Evolutionary conservation across 768 basidiomycete species (phyloP).

Genomic region (Dendrothele bispora): DNA sequence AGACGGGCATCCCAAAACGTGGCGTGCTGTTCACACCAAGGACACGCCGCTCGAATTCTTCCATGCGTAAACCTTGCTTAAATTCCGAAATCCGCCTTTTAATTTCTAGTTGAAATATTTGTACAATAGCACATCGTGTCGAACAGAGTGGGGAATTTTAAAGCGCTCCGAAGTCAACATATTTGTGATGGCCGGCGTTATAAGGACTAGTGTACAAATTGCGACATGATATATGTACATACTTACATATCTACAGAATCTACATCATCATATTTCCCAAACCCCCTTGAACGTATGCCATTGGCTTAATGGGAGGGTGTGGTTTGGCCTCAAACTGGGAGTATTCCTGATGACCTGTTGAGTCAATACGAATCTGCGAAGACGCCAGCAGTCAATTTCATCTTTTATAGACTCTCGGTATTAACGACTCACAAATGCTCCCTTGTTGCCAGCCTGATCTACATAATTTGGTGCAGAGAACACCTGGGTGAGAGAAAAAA

Average conservation of each 20-base stretch:
- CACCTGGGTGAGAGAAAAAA: no score
- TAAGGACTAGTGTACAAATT: no score
- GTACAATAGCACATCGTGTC: no score
- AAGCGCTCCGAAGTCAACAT: no score
- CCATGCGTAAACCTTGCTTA: constrained; percentile 48
- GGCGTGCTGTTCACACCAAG: constrained; percentile 62
- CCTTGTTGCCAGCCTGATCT: constrained; percentile 90
- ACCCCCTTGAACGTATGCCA: constrained; percentile 81
- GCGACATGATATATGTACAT: no score
- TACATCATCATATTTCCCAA: constrained; percentile 73
- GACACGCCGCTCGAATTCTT: constrained; percentile 68
- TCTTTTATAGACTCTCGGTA: constrained; percentile 6
- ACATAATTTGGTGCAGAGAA: constrained; percentile 97
- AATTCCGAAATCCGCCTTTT: neutral
- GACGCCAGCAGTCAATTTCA: constrained; percentile 2
- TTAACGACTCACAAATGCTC: constrained; percentile 70
- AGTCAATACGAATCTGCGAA: constrained; percentile 77
- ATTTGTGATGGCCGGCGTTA: no score
- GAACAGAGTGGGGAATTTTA: no score
- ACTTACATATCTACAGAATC: constrained; percentile 17
- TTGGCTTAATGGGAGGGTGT: constrained; percentile 90
- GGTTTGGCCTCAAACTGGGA: constrained; percentile 82
- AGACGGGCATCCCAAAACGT: constrained; percentile 52
- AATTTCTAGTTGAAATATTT: no score
- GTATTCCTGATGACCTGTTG: constrained; percentile 70